Conservation (phyloP, 495 filamentous ascomycete species). For the Aspergillus ellipticus region DNA sequence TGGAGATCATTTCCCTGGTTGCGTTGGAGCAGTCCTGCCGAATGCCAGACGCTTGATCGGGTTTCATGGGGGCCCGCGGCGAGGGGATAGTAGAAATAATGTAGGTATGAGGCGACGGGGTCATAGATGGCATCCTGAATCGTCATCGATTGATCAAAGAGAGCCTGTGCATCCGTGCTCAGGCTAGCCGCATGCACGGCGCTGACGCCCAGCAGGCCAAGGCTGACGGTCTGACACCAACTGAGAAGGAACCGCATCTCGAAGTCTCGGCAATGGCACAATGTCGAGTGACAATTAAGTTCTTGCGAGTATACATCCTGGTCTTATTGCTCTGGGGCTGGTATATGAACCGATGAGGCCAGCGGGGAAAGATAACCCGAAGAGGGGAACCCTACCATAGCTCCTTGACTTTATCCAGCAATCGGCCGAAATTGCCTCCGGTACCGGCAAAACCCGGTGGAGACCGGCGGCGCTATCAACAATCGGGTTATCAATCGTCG, state of each 20-base stretch:
- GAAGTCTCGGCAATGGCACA: no score
- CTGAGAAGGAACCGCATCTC: neutral
- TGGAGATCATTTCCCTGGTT: constrained; percentile 32
- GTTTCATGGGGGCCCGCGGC: constrained; percentile 31
- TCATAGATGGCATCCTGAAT: constrained; percentile 23
- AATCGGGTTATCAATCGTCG: neutral
- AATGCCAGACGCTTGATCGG: constrained; percentile 38
- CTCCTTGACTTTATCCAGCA: no score
- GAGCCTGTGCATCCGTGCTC: neutral
- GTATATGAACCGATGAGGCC: neutral
- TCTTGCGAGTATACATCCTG: neutral
- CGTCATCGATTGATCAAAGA: constrained; percentile 29
- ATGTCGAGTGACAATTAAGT: no score
- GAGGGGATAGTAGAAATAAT: constrained; percentile 23
- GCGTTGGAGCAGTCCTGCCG: constrained; percentile 34
- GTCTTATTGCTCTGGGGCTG: neutral
- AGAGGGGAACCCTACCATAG: neutral
- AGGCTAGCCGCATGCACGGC: neutral
- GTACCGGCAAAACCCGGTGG: constrained; percentile 5
- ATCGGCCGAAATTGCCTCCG: no score
- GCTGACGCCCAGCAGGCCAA: constrained; percentile 2
- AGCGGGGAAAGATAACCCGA: neutral
- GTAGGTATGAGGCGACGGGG: constrained; percentile 11
- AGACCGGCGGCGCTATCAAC: neutral
- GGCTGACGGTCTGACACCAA: neutral